A percentile compares a stretch with the other conserved stretches of the same genome.
Evolutionary conservation across 2,329 filamentous ascomycete genomes (phyloP).

Genomic region (Trichoderma asperellum): DNA sequence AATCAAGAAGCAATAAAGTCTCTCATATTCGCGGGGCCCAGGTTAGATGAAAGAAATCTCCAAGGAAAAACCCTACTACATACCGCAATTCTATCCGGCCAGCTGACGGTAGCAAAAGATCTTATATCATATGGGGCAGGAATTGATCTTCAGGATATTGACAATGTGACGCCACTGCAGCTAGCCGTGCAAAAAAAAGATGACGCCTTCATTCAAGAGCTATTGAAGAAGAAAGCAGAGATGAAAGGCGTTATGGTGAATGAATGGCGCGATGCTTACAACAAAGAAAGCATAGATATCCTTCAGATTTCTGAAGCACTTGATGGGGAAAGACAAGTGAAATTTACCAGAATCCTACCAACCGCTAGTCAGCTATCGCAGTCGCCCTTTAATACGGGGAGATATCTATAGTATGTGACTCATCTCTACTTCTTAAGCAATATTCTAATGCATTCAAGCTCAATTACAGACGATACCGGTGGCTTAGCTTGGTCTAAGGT

Average conservation of each 20-base stretch:
- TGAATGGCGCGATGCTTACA: background rate
- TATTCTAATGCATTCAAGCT: no score
- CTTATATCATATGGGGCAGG: background rate
- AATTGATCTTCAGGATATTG: background rate
- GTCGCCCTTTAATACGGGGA: no score
- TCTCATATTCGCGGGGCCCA: background rate
- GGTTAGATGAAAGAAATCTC: background rate
- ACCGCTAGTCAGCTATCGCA: no score
- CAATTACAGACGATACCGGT: no score
- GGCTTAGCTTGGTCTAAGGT: no score
- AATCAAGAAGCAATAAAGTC: background rate
- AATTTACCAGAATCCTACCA: background rate
- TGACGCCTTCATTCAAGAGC: background rate
- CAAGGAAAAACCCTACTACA: background rate
- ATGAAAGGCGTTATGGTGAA: background rate
- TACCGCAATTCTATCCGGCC: background rate
- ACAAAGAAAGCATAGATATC: background rate
- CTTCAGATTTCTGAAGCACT: background rate
- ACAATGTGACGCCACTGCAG: background rate
- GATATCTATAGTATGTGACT: no score
- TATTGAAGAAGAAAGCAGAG: background rate
- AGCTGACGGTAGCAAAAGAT: background rate
- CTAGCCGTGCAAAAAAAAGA: rapidly evolving
- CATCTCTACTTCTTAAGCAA: no score
- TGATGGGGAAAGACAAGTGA: background rate